Evolutionary conservation across 2,329 filamentous ascomycete genomes (phyloP), one percentile per base, ranked within the genome.

Genomic region (Penicillium griseofulvum): DNA sequence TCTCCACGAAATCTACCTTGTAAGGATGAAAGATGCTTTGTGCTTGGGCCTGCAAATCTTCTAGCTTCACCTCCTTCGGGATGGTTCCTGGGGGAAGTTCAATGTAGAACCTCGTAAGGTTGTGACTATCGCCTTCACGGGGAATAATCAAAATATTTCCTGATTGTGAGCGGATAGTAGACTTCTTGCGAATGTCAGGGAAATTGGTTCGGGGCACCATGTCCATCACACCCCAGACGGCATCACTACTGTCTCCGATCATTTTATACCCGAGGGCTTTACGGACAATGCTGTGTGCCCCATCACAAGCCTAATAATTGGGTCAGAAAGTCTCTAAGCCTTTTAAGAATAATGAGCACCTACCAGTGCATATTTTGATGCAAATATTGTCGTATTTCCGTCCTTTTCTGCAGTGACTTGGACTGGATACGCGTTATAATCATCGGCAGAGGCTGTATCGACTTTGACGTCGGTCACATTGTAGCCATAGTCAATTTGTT

Each of bases 101-200:
- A 53, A 87, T 84, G 67, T 87, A 87, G 67, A 87, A 83, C 14
- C 86, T 80, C 1, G 81, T 81, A 58, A 87, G 70, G 47, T 80
- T 80, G 1, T 79, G 76, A 12, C 77, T 78, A 1, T 80, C 79
- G 3, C 80, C 80, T 66, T 82, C 80, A n/a, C 80, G 76, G 0
- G 80, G 80, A 37, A 83, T 82, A 52, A 81, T 78, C 62, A 81
- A 58, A 12, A 81, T 54, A 19, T 75, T 80, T 4, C 80, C 80
- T 0, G 72, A 65, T 4, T 75, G 59, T 4, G 77, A 77, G 45
- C 79, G 78, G 43, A 81, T 71, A 0, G 76, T 79, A 24, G 71
- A 72, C 64, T 81, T 81, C 36, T 79, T 78, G 12, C 79, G 72
- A 46, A 82, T 79, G 55, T 81, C 79, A 0, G 79, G 79, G 59